phyloP scores from a whole-genome alignment of 176 grass and related monocot genomes.

The Chloris gayana region DNA sequence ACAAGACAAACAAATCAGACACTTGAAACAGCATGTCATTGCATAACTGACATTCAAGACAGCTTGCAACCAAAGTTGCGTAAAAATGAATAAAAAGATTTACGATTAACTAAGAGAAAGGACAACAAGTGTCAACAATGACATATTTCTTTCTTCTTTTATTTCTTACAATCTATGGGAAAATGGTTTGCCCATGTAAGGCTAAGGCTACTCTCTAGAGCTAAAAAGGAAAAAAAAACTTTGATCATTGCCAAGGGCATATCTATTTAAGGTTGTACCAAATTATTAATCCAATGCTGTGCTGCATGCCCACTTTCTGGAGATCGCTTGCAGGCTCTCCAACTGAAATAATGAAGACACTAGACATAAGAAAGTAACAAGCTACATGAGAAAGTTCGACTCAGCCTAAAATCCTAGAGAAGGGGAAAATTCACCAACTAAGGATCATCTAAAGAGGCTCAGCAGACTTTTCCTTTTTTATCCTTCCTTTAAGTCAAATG shows the following conservation, averaged over 20 bases:
- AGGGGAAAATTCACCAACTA: constrained; percentile 46
- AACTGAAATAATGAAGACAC: constrained; percentile 51
- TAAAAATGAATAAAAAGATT: constrained; percentile 28
- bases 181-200: constrained; percentile 49
- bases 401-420: constrained; percentile 43
- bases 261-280: constrained; percentile 39
- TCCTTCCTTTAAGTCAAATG: constrained; percentile 52
- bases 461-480: constrained; percentile 30
- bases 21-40: background rate
- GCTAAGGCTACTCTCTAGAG: constrained; percentile 40
- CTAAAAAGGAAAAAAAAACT: constrained; percentile 36
- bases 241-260: constrained; percentile 45
- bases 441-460: constrained; percentile 30
- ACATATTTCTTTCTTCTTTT: constrained; percentile 50
- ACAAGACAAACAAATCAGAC: background rate
- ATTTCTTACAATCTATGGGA: constrained; percentile 54
- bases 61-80: constrained; percentile 23
- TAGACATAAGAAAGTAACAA: constrained; percentile 46
- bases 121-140: constrained; percentile 20
- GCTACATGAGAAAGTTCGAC: constrained; percentile 55
- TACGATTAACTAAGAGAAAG: constrained; percentile 26
- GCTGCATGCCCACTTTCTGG: constrained; percentile 46
- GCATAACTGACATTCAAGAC: constrained; percentile 1
- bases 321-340: constrained; percentile 44
- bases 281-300: constrained; percentile 55